These are phyloP conservation scores for Rhododendron vialii DNA, from an alignment of 148 eudicot species.

Conservation along the genomic window DNA sequence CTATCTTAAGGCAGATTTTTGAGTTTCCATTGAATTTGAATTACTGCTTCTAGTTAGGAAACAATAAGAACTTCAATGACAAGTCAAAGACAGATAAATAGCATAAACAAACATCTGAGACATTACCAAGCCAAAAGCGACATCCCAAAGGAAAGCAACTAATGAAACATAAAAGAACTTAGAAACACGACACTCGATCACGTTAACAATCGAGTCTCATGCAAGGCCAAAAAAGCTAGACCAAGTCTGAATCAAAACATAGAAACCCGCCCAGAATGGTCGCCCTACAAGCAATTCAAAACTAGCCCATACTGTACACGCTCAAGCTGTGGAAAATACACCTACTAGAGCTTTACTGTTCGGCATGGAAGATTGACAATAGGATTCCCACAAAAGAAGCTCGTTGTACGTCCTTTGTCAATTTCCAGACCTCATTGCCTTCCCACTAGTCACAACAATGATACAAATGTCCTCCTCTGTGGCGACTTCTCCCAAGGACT, in stretches of 20 bases:
- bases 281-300: neutral
- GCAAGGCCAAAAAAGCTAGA: neutral
- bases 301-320: neutral
- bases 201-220: neutral
- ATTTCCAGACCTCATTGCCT: neutral
- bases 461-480: neutral
- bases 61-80: neutral
- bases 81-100: neutral
- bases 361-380: neutral
- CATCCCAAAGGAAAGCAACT: neutral
- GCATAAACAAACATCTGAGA: neutral
- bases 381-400: neutral
- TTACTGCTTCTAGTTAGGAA: neutral
- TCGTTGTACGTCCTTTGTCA: neutral
- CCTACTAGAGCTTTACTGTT: neutral
- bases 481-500: neutral
- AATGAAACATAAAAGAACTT: neutral
- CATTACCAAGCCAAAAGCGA: neutral
- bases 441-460: neutral
- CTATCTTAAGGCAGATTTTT: neutral
- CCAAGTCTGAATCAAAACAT: neutral
- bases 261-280: neutral
- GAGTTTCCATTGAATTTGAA: neutral
- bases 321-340: neutral
- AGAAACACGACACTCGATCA: neutral